Evolutionary conservation across 257 asterid species (phyloP), one percentile per base, ranked within the genome.

Genomic region (Gardenia jasminoides): DNA sequence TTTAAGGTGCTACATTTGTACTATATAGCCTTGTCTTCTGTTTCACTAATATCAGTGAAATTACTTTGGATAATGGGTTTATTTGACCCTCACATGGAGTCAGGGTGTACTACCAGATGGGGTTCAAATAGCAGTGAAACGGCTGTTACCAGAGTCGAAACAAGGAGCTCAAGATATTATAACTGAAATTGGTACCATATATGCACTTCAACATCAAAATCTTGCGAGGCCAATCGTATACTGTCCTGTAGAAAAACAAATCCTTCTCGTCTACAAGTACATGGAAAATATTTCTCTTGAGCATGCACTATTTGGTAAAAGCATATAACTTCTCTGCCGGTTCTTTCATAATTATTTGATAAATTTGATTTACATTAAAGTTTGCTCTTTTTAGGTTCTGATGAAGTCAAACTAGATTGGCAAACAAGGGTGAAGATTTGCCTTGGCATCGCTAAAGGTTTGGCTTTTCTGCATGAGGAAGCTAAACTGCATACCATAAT

Each of bases 391-490:
- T 26, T 20, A 72, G 76, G 15, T 28, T 9, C 46, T 6, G 75
- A 24, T 8, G 65, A 72, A 7, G 13, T 48, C 6, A 48, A 13
- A 48, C 28, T 64, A 31, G 48, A 54, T 24, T 72, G 61, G 30
- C 62, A 48, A 48, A 48, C 54, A 48, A 48, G 54, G 76, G 31
- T 72, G 3, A 28, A 26, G 28, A 72, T 72, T 2, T 47, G 64
- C 30, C 46, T 48, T 48, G 64, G 61, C 46, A 72, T 72, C 2
- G 65, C 65, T 0, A 72, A 48, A 16, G 76, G 46, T 20, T 31
- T 72, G 16, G 61, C 76, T 43, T 72, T 72, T 72, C 76, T 72
- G 28, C 76, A 72, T 28, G 76, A 72, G 46, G 76, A 72, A 50
- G 48, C 76, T 12, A 56, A 72, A 50, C 76, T 50, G 0, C n/a